Evolutionary conservation across 2,329 filamentous ascomycete species (phyloP), one percentile per base, ranked within the genome.

Genomic region (Sporothrix humicola): DNA sequence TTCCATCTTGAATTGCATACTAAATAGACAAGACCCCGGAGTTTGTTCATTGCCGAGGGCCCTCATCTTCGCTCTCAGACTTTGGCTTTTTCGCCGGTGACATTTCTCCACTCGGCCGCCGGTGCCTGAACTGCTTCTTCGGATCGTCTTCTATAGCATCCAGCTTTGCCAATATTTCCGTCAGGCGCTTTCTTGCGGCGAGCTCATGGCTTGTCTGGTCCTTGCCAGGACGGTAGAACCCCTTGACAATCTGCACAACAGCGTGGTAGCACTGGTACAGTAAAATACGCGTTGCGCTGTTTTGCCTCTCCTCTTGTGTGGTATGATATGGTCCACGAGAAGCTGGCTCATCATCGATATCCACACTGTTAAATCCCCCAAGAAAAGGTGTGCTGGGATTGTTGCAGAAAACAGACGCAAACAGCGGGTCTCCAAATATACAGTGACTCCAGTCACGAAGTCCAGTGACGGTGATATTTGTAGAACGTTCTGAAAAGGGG

Each of bases 241-340:
- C 87, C 46, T 80, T 82, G 2, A 89, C 87, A 5, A 90, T 84
- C 54, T 82, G 79, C 4, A 85, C 83, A 0, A 86, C 81, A 3
- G 87, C 84, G 75, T 89, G 87, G 78, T 89, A 90, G 77, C 86
- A 88, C 75, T 86, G 84, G 79, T 90, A 91, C 2, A 91, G 79
- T 1, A 90, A 79, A 7, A 88, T 77, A 12, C 88, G 83, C 2
- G 84, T 79, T n/a, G 81, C 77, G 83, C n/a, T 81, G 80, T 23
- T 78, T 13, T 76, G 69, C 17, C 71, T 23, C 61, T 73, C 48
- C 58, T 78, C 59, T 75, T 73, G 48, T 9, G 31, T 71, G 20
- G 54, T 46, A 17, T 37, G 4, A 7, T 52, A 37, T 65, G 13
- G 76, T 73, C 72, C 65, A 44, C 31, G 15, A 13, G 46, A 10